A percentile compares a stretch with the other conserved stretches of the same genome.
These are phyloP conservation scores for Kuraishia capsulata DNA, from an alignment of 805 yeast species.

Conservation along the genomic window DNA sequence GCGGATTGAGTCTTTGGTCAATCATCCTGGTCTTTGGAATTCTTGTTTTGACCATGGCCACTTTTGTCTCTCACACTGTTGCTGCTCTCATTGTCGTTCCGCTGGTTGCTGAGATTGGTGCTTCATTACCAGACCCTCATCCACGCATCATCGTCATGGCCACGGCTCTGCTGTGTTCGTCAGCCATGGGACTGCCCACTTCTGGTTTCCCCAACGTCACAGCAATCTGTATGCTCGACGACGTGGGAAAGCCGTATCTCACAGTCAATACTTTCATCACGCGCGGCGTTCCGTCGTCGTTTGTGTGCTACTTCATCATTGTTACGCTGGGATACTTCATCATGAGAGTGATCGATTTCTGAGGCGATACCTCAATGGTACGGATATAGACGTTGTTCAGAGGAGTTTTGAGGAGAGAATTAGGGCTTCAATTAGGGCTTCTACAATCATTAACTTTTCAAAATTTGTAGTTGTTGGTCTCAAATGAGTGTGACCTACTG, in stretches of 20 bases:
- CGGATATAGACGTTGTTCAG: neutral
- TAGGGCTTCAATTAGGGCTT: neutral
- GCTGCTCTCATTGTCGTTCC: conserved; percentile 94
- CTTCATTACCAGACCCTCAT: conserved; percentile 64
- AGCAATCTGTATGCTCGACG: conserved; percentile 91
- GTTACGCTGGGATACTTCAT: conserved; percentile 73
- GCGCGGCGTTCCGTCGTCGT: conserved; percentile 83
- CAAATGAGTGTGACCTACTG: no score
- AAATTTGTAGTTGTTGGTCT: no score
- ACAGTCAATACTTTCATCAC: conserved; percentile 81
- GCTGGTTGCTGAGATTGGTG: conserved; percentile 83
- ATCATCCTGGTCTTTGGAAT: conserved; percentile 75
- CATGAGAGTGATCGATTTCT: conserved; percentile 52
- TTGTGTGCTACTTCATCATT: conserved; percentile 64
- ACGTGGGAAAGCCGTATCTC: conserved; percentile 82
- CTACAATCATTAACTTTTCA: neutral
- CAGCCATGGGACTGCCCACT: conserved; percentile 97
- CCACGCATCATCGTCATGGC: conserved; percentile 72
- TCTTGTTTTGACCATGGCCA: conserved; percentile 75
- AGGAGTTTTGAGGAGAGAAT: neutral
- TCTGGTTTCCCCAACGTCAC: conserved; percentile 98
- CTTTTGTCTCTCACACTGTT: conserved; percentile 94
- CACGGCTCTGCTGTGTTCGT: conserved; percentile 67
- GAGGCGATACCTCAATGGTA: conserved; percentile 5
- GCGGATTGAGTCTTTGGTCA: conserved; percentile 59